Evolutionary conservation across 768 basidiomycete species (phyloP).

Genomic region (Tylopilus sp.): DNA sequence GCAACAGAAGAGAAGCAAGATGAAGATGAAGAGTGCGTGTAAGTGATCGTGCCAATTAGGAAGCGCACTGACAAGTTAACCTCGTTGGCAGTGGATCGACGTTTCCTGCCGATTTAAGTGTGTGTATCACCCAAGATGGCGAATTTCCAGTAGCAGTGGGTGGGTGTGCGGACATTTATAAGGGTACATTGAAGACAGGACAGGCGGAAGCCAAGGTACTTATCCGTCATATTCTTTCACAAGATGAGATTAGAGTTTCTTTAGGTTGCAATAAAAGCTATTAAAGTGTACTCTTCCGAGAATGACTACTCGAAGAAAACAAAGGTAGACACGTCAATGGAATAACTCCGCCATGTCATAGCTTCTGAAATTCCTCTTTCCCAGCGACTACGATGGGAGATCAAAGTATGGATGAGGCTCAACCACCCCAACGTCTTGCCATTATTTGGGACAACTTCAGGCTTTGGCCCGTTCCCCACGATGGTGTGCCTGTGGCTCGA

Average conservation of each 20-base stretch:
- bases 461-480: background rate
- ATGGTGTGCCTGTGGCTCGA: constrained; percentile 4
- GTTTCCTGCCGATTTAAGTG: background rate
- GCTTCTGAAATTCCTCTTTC: background rate
- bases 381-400: constrained; percentile 1
- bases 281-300: constrained; percentile 1
- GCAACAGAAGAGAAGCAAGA: background rate
- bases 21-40: background rate
- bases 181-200: background rate
- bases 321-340: background rate
- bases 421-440: background rate
- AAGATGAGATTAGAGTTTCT: background rate
- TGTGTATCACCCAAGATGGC: background rate
- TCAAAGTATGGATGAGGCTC: constrained; percentile 7
- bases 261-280: constrained; percentile 4
- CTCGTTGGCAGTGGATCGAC: background rate
- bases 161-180: background rate
- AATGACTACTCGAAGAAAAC: background rate
- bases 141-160: background rate
- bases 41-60: background rate
- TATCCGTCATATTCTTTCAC: background rate
- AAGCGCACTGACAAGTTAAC: background rate
- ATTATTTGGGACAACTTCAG: background rate
- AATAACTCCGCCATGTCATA: background rate
- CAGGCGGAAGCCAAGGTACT: background rate